These are phyloP conservation scores for Salix udensis DNA, from an alignment of 345 rosid genomes.

Conservation along the genomic window DNA sequence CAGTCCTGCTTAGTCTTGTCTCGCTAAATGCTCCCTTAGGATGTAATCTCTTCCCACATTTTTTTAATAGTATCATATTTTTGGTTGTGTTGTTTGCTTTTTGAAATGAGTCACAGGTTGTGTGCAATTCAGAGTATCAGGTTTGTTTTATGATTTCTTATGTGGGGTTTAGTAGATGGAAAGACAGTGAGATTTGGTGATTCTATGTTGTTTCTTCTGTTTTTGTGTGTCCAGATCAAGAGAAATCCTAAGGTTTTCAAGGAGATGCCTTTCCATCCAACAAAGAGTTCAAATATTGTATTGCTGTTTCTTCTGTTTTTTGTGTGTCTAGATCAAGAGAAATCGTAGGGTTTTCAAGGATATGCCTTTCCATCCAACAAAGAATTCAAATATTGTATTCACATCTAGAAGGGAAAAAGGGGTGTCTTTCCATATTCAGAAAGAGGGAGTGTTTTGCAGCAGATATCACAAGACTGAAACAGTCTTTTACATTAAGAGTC, in stretches of 20 bases:
- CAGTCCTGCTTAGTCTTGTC: neutral
- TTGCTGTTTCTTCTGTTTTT: neutral
- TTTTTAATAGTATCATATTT: neutral
- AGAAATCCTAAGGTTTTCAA: neutral
- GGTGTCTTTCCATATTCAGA: neutral
- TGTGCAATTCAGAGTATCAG: neutral
- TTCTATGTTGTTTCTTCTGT: neutral
- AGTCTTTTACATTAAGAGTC: neutral
- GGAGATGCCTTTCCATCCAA: neutral
- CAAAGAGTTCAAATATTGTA: neutral
- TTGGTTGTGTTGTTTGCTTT: neutral
- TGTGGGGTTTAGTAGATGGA: neutral
- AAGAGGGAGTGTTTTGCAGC: neutral
- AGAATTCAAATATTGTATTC: too few species aligned
- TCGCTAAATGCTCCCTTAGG: neutral
- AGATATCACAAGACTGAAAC: neutral
- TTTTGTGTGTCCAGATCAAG: neutral
- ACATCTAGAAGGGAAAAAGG: neutral
- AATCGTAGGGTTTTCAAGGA: neutral
- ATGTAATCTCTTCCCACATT: neutral
- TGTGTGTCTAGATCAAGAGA: neutral
- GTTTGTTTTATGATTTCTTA: neutral
- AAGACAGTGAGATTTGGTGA: neutral
- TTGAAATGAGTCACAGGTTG: neutral
- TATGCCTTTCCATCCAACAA: neutral